Conservation (phyloP, 495 filamentous ascomycete genomes). For the Aspergillus coremiiformis region DNA sequence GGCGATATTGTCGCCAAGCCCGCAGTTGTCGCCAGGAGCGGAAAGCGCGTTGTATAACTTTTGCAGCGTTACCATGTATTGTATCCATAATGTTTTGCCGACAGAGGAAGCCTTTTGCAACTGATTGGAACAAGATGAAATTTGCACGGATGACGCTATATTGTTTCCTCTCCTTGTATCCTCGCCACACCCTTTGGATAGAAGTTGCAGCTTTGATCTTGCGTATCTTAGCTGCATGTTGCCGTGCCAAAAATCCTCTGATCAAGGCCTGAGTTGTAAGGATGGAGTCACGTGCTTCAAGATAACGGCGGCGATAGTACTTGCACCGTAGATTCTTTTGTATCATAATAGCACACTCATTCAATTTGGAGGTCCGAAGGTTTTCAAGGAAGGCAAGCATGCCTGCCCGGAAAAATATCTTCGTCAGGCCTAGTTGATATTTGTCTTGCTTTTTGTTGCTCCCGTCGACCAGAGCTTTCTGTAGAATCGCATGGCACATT, state of each 20-base stretch:
- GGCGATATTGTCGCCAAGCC: conserved; percentile 80
- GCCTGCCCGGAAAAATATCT: conserved; percentile 98
- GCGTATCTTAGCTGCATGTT: conserved; percentile 71
- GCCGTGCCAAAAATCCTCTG: conserved; percentile 68
- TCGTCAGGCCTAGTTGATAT: conserved; percentile 93
- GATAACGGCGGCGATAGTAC: conserved; percentile 87
- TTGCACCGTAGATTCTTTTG: conserved; percentile 97
- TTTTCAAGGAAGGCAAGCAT: conserved; percentile 99
- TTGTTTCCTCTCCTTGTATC: conserved; percentile 71
- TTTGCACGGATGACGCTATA: conserved; percentile 72
- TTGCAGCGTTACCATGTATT: conserved; percentile 84
- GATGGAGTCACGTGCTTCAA: conserved; percentile 77
- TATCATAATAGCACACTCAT: conserved; percentile 94
- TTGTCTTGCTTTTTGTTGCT: conserved; percentile 80
- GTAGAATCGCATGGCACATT: conserved; percentile 88
- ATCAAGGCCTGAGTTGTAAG: conserved; percentile 67
- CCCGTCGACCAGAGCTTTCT: conserved; percentile 75
- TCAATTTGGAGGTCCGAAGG: conserved; percentile 78
- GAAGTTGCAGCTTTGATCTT: conserved; percentile 80
- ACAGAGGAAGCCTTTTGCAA: conserved; percentile 83
- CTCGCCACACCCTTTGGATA: conserved; percentile 92
- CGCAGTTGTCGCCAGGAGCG: conserved; percentile 69
- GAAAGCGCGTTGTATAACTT: conserved; percentile 86
- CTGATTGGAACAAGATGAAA: conserved; percentile 77
- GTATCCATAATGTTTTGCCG: conserved; percentile 87